phyloP scores from a whole-genome alignment of 176 grass and related monocot species.

The Eleusine indica region DNA sequence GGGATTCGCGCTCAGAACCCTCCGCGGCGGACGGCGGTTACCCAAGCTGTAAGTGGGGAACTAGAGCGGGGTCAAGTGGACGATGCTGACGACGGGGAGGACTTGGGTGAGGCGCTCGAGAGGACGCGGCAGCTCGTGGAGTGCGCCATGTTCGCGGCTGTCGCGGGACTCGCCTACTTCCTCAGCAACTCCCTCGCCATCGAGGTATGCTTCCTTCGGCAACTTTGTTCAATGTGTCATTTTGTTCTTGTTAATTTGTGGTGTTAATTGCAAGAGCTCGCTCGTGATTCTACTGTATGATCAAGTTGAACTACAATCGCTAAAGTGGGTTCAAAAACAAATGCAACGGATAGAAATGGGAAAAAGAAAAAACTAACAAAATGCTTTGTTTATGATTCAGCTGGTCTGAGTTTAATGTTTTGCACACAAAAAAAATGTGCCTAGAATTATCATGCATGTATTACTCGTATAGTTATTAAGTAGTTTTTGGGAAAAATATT shows the following conservation, averaged over 20 bases:
- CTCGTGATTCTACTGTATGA: not conserved
- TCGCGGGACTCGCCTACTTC: constrained; percentile 85
- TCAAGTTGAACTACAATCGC: not conserved
- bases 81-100: not conserved
- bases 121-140: constrained; percentile 81
- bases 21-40: not conserved
- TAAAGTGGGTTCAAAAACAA: not conserved
- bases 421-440: not conserved
- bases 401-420: not conserved
- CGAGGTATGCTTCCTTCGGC: constrained; percentile 43
- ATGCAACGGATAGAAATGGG: not conserved
- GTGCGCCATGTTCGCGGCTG: constrained; percentile 94
- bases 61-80: not conserved
- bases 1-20: not conserved
- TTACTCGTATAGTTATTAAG: not conserved
- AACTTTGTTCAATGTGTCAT: not conserved
- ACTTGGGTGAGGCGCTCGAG: constrained; percentile 48
- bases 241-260: not conserved
- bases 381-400: not conserved
- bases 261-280: not conserved
- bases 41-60: not conserved
- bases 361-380: not conserved
- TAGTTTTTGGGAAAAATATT: not conserved
- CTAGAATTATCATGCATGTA: not conserved
- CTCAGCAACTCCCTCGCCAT: constrained; percentile 86